phyloP scores from a whole-genome alignment of 192 early-diverging fungal species.

The Coemansia sp. region DNA sequence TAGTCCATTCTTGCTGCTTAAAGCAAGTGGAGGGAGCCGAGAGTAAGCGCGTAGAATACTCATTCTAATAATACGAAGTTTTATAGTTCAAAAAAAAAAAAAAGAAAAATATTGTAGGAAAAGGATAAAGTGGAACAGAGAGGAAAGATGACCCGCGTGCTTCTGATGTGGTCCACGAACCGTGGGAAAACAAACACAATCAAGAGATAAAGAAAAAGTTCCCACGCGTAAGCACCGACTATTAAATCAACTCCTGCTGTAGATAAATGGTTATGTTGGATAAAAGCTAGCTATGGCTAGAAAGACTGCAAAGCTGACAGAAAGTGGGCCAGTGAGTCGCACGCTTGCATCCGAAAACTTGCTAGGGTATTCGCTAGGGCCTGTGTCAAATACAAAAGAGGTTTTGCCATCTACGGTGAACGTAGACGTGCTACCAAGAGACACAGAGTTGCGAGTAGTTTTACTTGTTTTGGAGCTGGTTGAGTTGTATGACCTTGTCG shows the following conservation, averaged over 20 bases:
- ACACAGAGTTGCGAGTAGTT: background rate
- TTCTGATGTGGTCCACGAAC: background rate
- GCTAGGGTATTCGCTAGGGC: background rate
- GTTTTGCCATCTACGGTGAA: background rate
- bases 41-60: slow-evolving; percentile 7
- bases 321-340: background rate
- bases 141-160: background rate
- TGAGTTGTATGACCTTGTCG: background rate
- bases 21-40: background rate
- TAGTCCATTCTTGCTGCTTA: background rate
- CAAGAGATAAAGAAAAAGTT: background rate
- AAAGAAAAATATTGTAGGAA: background rate
- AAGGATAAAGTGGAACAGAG: background rate
- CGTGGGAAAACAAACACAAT: background rate
- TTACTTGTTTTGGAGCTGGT: background rate
- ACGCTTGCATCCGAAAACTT: background rate
- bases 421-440: background rate
- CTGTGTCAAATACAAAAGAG: background rate
- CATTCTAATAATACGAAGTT: background rate
- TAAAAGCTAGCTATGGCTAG: no score
- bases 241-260: no score
- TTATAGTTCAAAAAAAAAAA: background rate
- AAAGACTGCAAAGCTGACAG: background rate
- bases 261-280: no score
- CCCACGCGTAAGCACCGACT: background rate